Base-by-base conservation (phyloP, 73 alveolate genomes). In the Paramecium tetraurelia region DNA sequence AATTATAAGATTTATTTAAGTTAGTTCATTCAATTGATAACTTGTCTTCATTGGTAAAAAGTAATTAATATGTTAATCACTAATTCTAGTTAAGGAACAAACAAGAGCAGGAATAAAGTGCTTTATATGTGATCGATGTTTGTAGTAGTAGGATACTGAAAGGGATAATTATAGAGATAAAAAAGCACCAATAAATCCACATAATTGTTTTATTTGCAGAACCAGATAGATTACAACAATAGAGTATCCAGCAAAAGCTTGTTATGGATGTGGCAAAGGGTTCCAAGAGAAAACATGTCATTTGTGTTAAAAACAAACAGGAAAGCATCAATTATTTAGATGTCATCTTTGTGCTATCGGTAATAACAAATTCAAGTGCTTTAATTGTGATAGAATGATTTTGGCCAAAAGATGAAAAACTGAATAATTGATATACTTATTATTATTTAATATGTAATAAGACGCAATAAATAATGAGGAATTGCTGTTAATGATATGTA, bases 171-270 rank as follows among this genome's bases (percentile, higher is more conserved):
- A 53, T 14, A 7, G 31, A 27, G 84, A 22, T 27, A 63, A 63
- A 33, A 27, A 63, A 2, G 9, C 84, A 24, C 84, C 84, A 0
- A 63, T 63, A 27, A 63, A 22, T 63, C 84, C 46, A 63, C 48
- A 63, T 27, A 63, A 63, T 63, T 63, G 84, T 63, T 63, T 63
- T 63, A 22, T 63, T 31, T 63, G 86, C 35, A 72, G 59, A 40
- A 18, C 33, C 8, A 20, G 46, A 33, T 18, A 16, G 38, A 72
- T 72, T 29, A 40, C 33, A 10, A 72, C 86, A 36, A 33, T 40
- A 12, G 86, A 72, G 38, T 72, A 12, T 72, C 86, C 86, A 16
- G 86, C 86, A 29, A 72, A 72, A 38, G 57, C 59, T 4, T 72
- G 86, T 18, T 63, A 63, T 27, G 84, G 46, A 63, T 72, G 86